Percentiles rank a stretch among this genome's conserved stretches.
phyloP scores from a whole-genome alignment of 148 eudicot species.

The Suaeda aralocaspica region DNA sequence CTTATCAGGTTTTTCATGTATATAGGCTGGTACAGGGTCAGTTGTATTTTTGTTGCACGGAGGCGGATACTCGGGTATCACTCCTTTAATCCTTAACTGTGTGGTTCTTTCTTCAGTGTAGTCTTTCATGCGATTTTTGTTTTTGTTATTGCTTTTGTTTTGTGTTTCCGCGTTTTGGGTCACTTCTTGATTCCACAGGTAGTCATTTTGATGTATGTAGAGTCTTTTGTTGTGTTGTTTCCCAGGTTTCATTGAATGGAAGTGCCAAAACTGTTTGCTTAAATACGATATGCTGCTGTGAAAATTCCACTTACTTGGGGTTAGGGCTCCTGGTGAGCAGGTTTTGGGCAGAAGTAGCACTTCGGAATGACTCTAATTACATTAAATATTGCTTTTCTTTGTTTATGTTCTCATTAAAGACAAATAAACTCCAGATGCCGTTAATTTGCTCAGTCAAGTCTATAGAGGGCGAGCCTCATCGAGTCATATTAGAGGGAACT shows the following conservation, averaged over 20 bases:
- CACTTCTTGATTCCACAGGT: background rate
- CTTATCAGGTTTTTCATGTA: slow-evolving; percentile 72
- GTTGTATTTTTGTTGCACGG: slow-evolving; percentile 92
- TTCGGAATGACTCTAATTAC: background rate
- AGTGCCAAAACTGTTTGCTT: background rate
- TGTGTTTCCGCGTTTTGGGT: background rate
- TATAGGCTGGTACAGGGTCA: slow-evolving; percentile 87
- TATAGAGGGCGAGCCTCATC: background rate
- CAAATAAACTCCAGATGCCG: background rate
- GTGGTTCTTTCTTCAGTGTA: background rate
- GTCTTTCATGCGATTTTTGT: background rate
- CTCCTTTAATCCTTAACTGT: slow-evolving; percentile 5
- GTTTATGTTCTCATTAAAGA: background rate
- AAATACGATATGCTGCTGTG: background rate
- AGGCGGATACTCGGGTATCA: slow-evolving; percentile 90
- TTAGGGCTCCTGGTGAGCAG: background rate
- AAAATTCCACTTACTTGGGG: background rate
- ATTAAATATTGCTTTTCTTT: background rate
- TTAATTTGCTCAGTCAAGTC: background rate
- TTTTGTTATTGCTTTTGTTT: background rate
- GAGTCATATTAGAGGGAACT: background rate
- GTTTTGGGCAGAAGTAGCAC: background rate
- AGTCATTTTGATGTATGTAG: background rate
- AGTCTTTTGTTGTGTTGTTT: background rate
- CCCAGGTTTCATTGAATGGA: background rate